Evolutionary conservation across 768 basidiomycete species (phyloP).

Genomic region (Fistulinella prunicolor): DNA sequence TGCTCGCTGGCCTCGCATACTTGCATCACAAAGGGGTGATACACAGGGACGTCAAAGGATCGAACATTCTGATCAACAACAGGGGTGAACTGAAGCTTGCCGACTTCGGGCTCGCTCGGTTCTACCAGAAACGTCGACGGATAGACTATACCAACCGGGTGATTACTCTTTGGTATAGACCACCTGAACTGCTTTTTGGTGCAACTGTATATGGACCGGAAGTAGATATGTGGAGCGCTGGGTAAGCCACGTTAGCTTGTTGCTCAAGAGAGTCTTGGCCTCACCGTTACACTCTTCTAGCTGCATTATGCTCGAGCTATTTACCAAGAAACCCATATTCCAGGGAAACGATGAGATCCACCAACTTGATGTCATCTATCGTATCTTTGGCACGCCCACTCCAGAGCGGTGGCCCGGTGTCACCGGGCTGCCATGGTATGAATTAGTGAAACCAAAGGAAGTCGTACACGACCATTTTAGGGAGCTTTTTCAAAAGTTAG

Average conservation of each 20-base stretch:
- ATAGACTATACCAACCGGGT: slow-evolving; percentile 99
- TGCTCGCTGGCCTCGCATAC: slow-evolving; percentile 92
- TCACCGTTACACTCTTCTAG: slow-evolving; percentile 41
- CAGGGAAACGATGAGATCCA: slow-evolving; percentile 98
- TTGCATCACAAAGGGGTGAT: slow-evolving; percentile 95
- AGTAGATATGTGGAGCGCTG: slow-evolving; percentile 99
- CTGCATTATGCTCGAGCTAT: slow-evolving; percentile 98
- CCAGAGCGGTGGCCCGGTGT: slow-evolving; percentile 80
- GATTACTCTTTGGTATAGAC: slow-evolving; percentile 97
- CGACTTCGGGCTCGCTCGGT: slow-evolving; percentile 95
- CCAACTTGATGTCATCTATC: slow-evolving; percentile 92
- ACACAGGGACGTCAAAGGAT: slow-evolving; percentile 98
- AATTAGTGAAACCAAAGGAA: slow-evolving; percentile 91
- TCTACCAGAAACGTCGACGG: slow-evolving; percentile 87
- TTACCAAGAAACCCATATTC: slow-evolving; percentile 94
- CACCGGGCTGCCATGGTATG: slow-evolving; percentile 91
- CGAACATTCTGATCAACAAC: slow-evolving; percentile 93
- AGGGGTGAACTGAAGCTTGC: slow-evolving; percentile 92
- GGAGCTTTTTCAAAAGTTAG: slow-evolving; percentile 81
- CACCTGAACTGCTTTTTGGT: slow-evolving; percentile 92
- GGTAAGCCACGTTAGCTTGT: slow-evolving; percentile 45
- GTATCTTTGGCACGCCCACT: slow-evolving; percentile 86
- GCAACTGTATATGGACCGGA: slow-evolving; percentile 96
- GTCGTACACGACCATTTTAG: slow-evolving; percentile 71
- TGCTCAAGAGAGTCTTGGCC: background rate